Percentiles rank a stretch among this genome's conserved stretches.
phyloP scores from a whole-genome alignment of 192 early-diverging fungal genomes.

The Cladochytrium replicatum region DNA sequence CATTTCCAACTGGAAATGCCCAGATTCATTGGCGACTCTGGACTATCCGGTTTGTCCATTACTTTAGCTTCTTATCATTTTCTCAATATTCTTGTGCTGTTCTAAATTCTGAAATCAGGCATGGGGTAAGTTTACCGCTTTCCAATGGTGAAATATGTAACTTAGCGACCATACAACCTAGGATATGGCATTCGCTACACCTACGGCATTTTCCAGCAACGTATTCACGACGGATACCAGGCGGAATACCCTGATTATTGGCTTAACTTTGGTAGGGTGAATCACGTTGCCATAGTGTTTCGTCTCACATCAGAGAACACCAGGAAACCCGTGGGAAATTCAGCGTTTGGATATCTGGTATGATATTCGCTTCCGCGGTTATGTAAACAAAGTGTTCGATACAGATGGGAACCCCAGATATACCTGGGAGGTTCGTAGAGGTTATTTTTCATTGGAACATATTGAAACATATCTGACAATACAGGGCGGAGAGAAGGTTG shows the following conservation, averaged over 20 bases:
- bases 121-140: slow-evolving; percentile 6
- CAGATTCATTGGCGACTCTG: slow-evolving; percentile 82
- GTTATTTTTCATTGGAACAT: no score
- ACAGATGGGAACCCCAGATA: slow-evolving; percentile 53
- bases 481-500: slow-evolving; percentile 64
- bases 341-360: slow-evolving; percentile 85
- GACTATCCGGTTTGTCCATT: slow-evolving; percentile 83
- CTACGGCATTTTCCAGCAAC: slow-evolving; percentile 98
- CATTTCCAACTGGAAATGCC: background rate
- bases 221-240: slow-evolving; percentile 92
- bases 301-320: no score
- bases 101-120: no score
- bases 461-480: background rate
- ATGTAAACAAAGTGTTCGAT: slow-evolving; percentile 62
- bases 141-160: no score
- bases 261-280: slow-evolving; percentile 64
- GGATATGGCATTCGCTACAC: slow-evolving; percentile 95
- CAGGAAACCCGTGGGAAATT: slow-evolving; percentile 92
- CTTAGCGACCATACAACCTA: background rate
- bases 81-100: no score
- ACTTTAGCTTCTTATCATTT: background rate
- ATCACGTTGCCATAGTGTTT: no score
- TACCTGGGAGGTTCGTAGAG: slow-evolving; percentile 65
- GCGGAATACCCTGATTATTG: slow-evolving; percentile 91
- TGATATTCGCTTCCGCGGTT: slow-evolving; percentile 82